Base-by-base conservation (phyloP, 2,329 filamentous ascomycete genomes). In the Aspergillus bombycis region DNA sequence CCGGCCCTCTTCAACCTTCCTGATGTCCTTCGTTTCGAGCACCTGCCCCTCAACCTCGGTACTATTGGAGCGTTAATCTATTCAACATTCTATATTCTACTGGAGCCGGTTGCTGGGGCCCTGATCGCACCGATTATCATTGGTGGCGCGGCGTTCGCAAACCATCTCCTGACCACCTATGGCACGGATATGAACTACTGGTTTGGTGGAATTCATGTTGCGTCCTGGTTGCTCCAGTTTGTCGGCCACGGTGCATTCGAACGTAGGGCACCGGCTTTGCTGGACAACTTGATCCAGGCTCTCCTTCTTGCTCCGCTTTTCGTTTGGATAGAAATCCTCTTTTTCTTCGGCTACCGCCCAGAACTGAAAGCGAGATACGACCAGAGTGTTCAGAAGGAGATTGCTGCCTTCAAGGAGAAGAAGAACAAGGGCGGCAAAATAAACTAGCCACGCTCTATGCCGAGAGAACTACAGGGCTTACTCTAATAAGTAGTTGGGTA, bases 261-360 rank as follows among this genome's bases (percentile, higher is more conserved):
- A 79, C 88, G 91, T 23, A 88, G 94, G 58, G 92, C 94, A 3
- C 95, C 94, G 9, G 94, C 94, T 5, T 81, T 98, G 67, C 82
- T 98, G 55, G 94, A 98, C 80, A 98, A 97, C 74, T 80, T 98
- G 48, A 84, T 96, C 55, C 95, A 98, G 80, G 94, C 95, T 32
- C 79, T 98, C 67, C 94, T 98, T 74, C 84, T 98, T 28, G 95
- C 95, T 0, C 95, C 95, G 10, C 90, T 99, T 73, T 99, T 98
- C 72, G 94, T 98, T 63, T 99, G 95, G 92, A 90, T 99, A 71
- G 94, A 98, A 81, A 81, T 96, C 28, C 84, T 99, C 30, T 99
- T 99, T 83, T 88, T 85, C 72, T 86, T 96, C 57, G 95, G 95
- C 56, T 99, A 98, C 79, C 88, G 95, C 64, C 91, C 90, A 1